Evolutionary conservation across 371 early-diverging fungal genomes (phyloP), one percentile per base, ranked within the genome.

Genomic region (Caulochytrium protostelioides): DNA sequence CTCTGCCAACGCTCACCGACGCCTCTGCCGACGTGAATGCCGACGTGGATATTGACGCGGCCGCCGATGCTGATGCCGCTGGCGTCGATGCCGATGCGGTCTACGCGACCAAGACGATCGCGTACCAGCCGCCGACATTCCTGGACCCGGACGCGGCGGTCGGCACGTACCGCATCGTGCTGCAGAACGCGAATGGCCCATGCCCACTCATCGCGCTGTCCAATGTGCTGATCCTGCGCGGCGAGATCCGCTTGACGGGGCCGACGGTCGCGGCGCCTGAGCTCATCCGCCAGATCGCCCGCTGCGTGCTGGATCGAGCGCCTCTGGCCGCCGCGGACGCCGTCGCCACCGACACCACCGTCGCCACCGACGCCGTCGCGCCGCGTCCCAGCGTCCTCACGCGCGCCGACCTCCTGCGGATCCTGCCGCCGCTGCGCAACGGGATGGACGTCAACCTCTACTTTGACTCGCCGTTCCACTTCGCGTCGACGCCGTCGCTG

Each of bases 381-480:
- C n/a, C n/a, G n/a, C 4, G 17, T 29, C 17, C 17, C 9, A 15
- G 29, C 15, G 17, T 29, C 17, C 22, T n/a, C 3, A 31, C 2
- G 10, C 19, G 36, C 20, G 34, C 14, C 14, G 37, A 37, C 7
- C 14, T 22, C 1, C 19, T 34, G 19, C 16, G 18, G n/a, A 23
- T 37, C 12, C n/a, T 37, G n/a, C 37, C 37, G 25, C n/a, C 18
- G 1, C 12, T 37, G 35, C 13, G 12, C 6, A 23, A 22, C 15
- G 37, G 37, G 6, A 7, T 37, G 21, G 37, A 37, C 25, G 22
- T 37, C 4, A 37, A 37, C 18, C 15, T 37, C 5, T 15, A 22
- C 13, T 37, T 37, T 14, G 37, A 37, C 25, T 23, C 26, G 12
- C 19, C 35, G 6, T 8, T 2, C 14, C 15, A 17, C 6, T 37